A percentile compares a stretch with the other conserved stretches of the same genome.
Evolutionary conservation across 2,329 filamentous ascomycete species (phyloP).

Genomic region (Aspergillus sp.): DNA sequence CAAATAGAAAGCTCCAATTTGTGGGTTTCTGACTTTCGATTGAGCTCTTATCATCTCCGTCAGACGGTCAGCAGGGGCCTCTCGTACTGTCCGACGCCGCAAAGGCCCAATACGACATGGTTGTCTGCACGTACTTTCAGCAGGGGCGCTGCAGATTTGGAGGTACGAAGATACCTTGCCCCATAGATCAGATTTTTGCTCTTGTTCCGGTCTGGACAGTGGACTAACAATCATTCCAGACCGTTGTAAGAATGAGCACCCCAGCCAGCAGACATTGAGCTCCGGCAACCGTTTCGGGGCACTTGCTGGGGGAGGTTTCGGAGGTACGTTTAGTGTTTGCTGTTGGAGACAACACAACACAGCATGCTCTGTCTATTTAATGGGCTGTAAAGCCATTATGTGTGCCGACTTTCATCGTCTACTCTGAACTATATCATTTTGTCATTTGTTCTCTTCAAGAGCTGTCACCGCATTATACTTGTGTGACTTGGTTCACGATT

Average conservation of each 20-base stretch:
- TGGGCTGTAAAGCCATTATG: no score
- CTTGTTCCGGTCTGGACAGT: not conserved
- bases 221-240: constrained; percentile 45
- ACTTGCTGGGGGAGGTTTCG: constrained; percentile 42
- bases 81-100: not conserved
- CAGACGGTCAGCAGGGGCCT: not conserved
- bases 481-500: not conserved
- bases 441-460: not conserved
- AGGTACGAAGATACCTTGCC: constrained; percentile 46
- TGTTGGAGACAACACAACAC: not conserved
- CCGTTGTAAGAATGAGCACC: constrained; percentile 62
- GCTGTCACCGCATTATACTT: not conserved
- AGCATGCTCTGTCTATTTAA: not conserved
- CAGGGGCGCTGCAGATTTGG: constrained; percentile 68
- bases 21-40: not conserved
- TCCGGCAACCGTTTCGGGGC: constrained; percentile 63
- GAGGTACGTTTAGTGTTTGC: constrained; percentile 36
- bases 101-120: constrained; percentile 34
- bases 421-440: not conserved
- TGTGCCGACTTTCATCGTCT: no score
- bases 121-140: constrained; percentile 65
- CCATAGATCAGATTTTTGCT: not conserved
- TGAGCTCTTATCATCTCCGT: not conserved
- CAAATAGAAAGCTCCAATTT: not conserved
- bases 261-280: constrained; percentile 38